phyloP scores from a whole-genome alignment of 805 yeast genomes.

The Brettanomyces custersianus region DNA sequence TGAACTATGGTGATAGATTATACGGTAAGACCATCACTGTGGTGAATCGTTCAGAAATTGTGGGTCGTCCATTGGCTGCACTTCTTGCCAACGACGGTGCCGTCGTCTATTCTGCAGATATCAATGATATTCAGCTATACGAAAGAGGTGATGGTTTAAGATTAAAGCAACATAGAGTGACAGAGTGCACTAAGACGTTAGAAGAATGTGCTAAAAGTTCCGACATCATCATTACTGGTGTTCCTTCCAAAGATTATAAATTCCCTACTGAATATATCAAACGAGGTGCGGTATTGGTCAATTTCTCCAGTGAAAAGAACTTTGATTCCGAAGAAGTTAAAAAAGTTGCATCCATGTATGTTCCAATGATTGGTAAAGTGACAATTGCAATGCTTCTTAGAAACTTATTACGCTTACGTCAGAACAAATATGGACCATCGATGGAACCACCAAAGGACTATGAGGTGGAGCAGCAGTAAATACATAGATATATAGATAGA shows the following conservation, averaged over 20 bases:
- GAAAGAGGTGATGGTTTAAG: slow-evolving; percentile 90
- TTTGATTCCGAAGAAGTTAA: slow-evolving; percentile 76
- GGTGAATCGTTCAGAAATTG: slow-evolving; percentile 92
- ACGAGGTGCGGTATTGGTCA: slow-evolving; percentile 85
- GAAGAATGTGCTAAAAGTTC: slow-evolving; percentile 63
- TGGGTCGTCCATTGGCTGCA: slow-evolving; percentile 96
- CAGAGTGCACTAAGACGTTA: slow-evolving; percentile 42
- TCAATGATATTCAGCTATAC: slow-evolving; percentile 80
- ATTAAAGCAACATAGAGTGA: slow-evolving; percentile 74
- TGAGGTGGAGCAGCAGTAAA: background rate
- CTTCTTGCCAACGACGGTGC: slow-evolving; percentile 96
- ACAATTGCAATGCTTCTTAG: slow-evolving; percentile 92
- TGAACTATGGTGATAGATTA: slow-evolving; percentile 84
- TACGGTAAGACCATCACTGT: slow-evolving; percentile 89
- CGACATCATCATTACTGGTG: slow-evolving; percentile 94
- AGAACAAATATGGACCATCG: slow-evolving; percentile 40
- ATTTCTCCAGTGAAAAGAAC: slow-evolving; percentile 84
- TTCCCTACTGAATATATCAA: slow-evolving; percentile 75
- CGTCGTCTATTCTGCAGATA: slow-evolving; percentile 83
- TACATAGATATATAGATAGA: too few species aligned
- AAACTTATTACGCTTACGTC: slow-evolving; percentile 73
- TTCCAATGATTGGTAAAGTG: slow-evolving; percentile 93
- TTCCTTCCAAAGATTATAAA: slow-evolving; percentile 75
- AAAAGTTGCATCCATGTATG: slow-evolving; percentile 80
- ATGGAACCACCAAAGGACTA: background rate